Percentiles rank a stretch among this genome's conserved stretches.
Evolutionary conservation across 2,329 filamentous ascomycete species (phyloP).

Genomic region (Pseudocercospora eumusae): DNA sequence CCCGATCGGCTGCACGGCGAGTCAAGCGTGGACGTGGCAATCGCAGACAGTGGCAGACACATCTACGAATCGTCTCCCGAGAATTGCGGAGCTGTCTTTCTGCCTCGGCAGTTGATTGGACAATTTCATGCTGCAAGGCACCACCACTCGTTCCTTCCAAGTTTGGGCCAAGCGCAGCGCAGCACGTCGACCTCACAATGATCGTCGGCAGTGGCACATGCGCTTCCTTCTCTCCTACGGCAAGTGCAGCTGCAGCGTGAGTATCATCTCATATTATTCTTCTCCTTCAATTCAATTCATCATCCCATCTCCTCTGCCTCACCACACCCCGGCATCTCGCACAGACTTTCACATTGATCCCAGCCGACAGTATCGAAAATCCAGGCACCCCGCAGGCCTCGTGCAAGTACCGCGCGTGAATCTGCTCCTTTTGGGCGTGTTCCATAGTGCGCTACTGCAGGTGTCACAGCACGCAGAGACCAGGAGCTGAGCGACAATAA

Average conservation of each 20-base stretch:
- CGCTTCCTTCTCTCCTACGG: neutral
- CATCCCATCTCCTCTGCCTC: neutral
- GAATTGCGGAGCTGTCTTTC: neutral
- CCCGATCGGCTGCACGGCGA: neutral
- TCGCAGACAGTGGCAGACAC: neutral
- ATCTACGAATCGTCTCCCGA: neutral
- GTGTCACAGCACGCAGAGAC: slow-evolving; percentile 1
- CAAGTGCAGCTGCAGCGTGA: neutral
- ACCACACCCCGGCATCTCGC: neutral
- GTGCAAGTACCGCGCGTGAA: neutral
- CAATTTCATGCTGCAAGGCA: neutral
- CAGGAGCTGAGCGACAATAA: too few species aligned
- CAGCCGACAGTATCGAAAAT: neutral
- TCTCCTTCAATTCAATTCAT: neutral
- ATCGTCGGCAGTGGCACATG: neutral
- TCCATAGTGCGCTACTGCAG: slow-evolving; percentile 9
- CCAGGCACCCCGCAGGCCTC: slow-evolving; percentile 7
- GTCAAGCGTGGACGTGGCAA: neutral
- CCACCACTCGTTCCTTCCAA: neutral
- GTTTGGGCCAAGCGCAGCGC: neutral
- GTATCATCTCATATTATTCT: too few species aligned
- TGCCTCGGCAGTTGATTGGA: neutral
- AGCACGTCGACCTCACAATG: neutral
- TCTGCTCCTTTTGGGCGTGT: neutral
- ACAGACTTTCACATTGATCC: slow-evolving; percentile 3